Base-by-base conservation (phyloP, 345 rosid species). In the Arabis hirsuta region DNA sequence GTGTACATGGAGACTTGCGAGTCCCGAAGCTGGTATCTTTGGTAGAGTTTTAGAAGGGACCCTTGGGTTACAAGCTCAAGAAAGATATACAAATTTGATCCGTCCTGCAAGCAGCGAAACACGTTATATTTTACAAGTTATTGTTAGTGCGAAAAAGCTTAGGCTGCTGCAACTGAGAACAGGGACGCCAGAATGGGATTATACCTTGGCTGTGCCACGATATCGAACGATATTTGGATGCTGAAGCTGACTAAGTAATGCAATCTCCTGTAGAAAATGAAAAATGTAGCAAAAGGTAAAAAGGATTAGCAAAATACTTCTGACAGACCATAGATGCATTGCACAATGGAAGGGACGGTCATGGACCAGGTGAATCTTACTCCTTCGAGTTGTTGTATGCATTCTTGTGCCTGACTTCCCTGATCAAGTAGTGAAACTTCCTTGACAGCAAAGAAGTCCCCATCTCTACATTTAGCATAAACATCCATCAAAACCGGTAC, bases 341-440 rank as follows among this genome's bases (percentile, higher is more conserved):
- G 20, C n/a, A 6, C 26, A 54, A 55, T 7, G 46, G 41, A n/a
- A 55, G 12, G 26, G 22, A 55, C 4, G 2, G 22, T n/a, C 58
- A 59, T 11, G 62, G 63, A 43, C 65, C 24, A 71, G 36, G 55
- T 26, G 19, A 9, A 72, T 20, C 78, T 77, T 64, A 93, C 97
- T 87, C 84, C 87, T 76, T 93, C 98, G 44, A 93, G 91, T 80
- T 93, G 96, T 68, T 45, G 62, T 76, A 93, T 72, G 65, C 96
- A 81, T 69, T 93, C 86, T 76, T 69, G 85, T 59, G 86, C 96
- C 73, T 84, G 86, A 74, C 81, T 84, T 67, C 93, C 98, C 67
- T 86, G 96, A 80, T 90, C 91, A 77, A 86, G 87, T 55, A 93
- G 82, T 26, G 90, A 90, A 76, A 92, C 98, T 81, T 92, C 97